Base-by-base conservation (phyloP, 202 grass and related monocot genomes). In the Thinopyrum obtusiflorum region DNA sequence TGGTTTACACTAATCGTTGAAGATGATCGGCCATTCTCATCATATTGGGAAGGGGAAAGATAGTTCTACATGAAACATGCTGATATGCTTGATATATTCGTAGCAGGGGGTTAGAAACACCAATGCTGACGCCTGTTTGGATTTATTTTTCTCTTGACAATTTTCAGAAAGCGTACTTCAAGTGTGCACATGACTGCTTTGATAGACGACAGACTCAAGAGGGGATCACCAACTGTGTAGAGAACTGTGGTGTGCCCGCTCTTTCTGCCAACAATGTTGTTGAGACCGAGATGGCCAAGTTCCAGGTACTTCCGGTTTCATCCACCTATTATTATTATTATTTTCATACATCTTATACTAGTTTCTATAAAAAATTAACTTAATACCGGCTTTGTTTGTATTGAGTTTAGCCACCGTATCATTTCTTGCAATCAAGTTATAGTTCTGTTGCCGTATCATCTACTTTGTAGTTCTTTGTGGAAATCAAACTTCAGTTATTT, bases 131-230 rank as follows among this genome's bases (percentile, higher is more conserved):
- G 49, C 7, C 49, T 72, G 7, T 51, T 42, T 28, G 6, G 53
- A 61, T 60, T 77, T 55, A 51, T 14, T 24, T 59, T 53, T 51
- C 65, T 81, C 53, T 90, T 90, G 7, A 23, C 62, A 11, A 68
- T 89, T 88, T 91, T 85, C 73, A 98, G 96, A 87, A 95, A 98
- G 91, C 88, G 4, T 98, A 95, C 89, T 98, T 98, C 88, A 92
- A 91, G 85, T 95, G 96, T 86, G 96, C 96, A 44, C 92, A 95
- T 65, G 93, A 95, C 1, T 95, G 96, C 80, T 98, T 98, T 70
- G 96, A 98, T 87, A 78, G 96, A 26, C 83, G 90, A 39, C 71
- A 80, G 55, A 91, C 31, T 36, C 96, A 95, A 80, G 93, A 98
- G 36, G 90, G 87, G 55, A 95, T 98, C 64, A 89, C 86, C 61